Evolutionary conservation across 345 rosid species (phyloP), one percentile per base, ranked within the genome.

Genomic region (Capsella bursapastoris): DNA sequence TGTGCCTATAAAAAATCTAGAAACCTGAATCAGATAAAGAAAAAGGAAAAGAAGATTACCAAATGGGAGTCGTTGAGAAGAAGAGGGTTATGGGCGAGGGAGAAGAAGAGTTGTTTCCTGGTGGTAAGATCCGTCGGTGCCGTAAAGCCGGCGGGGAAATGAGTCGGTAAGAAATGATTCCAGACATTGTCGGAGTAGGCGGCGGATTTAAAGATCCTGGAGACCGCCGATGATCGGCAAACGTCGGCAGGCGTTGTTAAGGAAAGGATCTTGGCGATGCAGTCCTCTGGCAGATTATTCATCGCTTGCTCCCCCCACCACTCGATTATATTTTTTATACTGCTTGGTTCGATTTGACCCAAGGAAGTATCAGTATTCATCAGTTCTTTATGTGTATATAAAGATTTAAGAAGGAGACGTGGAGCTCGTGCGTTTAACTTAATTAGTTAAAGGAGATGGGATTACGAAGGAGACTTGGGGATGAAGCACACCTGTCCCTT

Each of bases 171-270:
- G 72, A 93, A 87, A 0, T 51, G 84, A 5, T 78, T 81, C 97
- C 98, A 90, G 4, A 85, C 81, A 28, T 65, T 9, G 63, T 86
- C 91, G 16, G 93, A 89, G 0, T 82, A 85, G 1, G 89, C 78
- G 14, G 92, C 95, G 7, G 93, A 85, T 51, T 71, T 77, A 67
- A 90, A 87, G 28, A 64, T 14, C n/a, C 74, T 48, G 3, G 91
- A 90, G 8, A 86, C 89, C 22, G 70, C 29, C 0, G 95, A 85
- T 18, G 77, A 85, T 57, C 81, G 79, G 80, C 83, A 81, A 0
- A 84, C 90, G 76, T 90, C 93, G 7, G 16, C 32, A 2, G 97
- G 95, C 7, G 91, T 57, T 0, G 95, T 84, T 48, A 85, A 75
- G 15, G 89, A 87, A 4, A 90, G 78, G 59, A 92, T 82, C 32